Evolutionary conservation across 2,329 filamentous ascomycete genomes (phyloP), one percentile per base, ranked within the genome.

Genomic region (Onygena corvina): DNA sequence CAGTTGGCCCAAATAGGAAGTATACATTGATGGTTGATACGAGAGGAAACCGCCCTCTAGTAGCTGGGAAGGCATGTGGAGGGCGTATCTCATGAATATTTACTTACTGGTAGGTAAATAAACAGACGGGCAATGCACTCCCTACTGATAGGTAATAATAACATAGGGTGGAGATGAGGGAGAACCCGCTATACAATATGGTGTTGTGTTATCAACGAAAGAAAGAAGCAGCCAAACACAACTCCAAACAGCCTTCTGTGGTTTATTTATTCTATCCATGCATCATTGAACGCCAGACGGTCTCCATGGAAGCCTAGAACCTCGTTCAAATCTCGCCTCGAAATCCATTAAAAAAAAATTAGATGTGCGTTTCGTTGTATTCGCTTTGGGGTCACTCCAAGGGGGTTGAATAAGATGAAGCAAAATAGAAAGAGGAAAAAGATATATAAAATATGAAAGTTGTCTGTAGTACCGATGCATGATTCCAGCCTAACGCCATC

Each of bases 211-310:
- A 12, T 12, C 29, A 11, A 31, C 29, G n/a, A 12, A 11, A 31
- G 9, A 12, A 11, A 11, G 29, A 31, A 31, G n/a, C 29, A 11
- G n/a, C 29, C 29, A 31, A 27, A 29, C 25, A 7, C 3, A 27
- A 25, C 14, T 42, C 36, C 36, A 42, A 29, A 42, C 21, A 42
- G 36, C 36, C 36, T 42, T n/a, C 36, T 23, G 27, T 42, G 12
- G 18, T 42, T 25, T 16, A 25, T 23, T 42, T n/a, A 20, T 42
- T 42, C 36, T 42, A 42, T 42, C 27, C 36, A 42, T 42, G 36
- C 36, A 42, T 42, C 36, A 16, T 42, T 23, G n/a, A 42, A 42
- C 36, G 36, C 36, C 36, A 14, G 21, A 42, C n/a, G 27, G 21
- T 27, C 36, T 23, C 36, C 36, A 25, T 42, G 25, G 25, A 11